Percentiles rank a stretch among this genome's conserved stretches.
phyloP scores from a whole-genome alignment of 2,329 filamentous ascomycete species.

The Metarhizium anisopliae region DNA sequence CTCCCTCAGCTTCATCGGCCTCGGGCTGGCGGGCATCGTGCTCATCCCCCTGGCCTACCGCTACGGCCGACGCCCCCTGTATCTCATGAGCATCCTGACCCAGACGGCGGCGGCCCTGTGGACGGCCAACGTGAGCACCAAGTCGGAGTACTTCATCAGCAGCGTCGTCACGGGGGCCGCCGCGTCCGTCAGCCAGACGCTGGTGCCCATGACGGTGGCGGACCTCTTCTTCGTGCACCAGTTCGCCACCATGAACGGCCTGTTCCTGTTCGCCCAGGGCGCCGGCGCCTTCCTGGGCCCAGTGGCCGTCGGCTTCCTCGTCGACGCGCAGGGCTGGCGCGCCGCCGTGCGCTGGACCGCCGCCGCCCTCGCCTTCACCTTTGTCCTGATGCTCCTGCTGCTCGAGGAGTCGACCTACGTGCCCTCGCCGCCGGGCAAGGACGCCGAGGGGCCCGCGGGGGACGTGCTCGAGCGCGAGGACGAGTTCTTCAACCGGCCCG shows the following conservation, averaged over 20 bases:
- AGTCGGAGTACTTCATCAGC: slow-evolving; percentile 20
- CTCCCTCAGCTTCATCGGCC: slow-evolving; percentile 7
- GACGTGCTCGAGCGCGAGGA: neutral
- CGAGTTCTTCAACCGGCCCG: neutral
- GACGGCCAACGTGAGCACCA: slow-evolving; percentile 29
- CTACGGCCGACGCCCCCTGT: slow-evolving; percentile 14
- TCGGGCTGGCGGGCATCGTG: slow-evolving; percentile 13
- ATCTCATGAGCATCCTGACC: slow-evolving; percentile 25
- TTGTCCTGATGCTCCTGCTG: slow-evolving; percentile 3
- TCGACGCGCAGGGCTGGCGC: slow-evolving; percentile 17
- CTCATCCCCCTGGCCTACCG: slow-evolving; percentile 15
- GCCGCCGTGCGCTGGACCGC: slow-evolving; percentile 16
- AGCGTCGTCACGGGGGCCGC: slow-evolving; percentile 27
- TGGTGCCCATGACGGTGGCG: slow-evolving; percentile 28
- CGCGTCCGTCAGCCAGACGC: slow-evolving; percentile 29
- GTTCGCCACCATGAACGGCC: slow-evolving; percentile 17
- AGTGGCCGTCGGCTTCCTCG: slow-evolving; percentile 11
- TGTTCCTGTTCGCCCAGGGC: slow-evolving; percentile 18
- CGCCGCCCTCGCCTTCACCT: slow-evolving; percentile 1
- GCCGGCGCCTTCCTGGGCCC: slow-evolving; percentile 16
- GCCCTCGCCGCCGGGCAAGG: neutral
- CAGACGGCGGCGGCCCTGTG: slow-evolving; percentile 28
- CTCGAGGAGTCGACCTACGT: slow-evolving; percentile 6
- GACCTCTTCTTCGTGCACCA: slow-evolving; percentile 25
- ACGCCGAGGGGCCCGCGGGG: neutral